These are phyloP conservation scores for Cladosporium cucumerinum DNA, from an alignment of 2,329 filamentous ascomycete genomes.

Conservation along the genomic window DNA sequence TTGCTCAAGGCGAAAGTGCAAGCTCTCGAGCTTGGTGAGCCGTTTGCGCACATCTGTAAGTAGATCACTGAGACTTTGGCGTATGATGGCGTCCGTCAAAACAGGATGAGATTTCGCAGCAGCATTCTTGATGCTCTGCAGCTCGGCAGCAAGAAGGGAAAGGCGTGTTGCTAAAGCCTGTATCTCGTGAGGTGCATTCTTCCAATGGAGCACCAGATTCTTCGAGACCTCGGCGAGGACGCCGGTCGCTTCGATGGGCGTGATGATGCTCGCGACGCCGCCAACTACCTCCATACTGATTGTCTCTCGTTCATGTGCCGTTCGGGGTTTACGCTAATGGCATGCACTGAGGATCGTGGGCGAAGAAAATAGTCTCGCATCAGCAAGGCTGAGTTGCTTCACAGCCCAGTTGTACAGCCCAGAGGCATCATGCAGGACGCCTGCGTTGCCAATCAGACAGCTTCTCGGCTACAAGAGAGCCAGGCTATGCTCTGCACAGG, in stretches of 20 bases:
- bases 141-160: background rate
- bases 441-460: background rate
- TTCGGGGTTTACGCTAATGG: no score
- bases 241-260: background rate
- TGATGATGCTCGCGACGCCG: slow-evolving; percentile 2
- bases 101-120: background rate
- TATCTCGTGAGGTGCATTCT: background rate
- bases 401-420: background rate
- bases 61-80: background rate
- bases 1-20: background rate
- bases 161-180: background rate
- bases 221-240: background rate
- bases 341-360: background rate
- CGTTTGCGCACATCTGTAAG: background rate
- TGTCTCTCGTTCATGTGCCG: background rate
- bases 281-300: slow-evolving; percentile 1
- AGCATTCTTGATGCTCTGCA: background rate
- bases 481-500: background rate
- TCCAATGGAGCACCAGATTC: background rate
- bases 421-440: background rate
- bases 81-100: background rate
- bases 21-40: background rate
- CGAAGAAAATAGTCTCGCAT: background rate
- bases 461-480: background rate
- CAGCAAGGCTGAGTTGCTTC: background rate